Evolutionary conservation across 2,329 filamentous ascomycete genomes (phyloP).

Genomic region (Calonectria naviculata): DNA sequence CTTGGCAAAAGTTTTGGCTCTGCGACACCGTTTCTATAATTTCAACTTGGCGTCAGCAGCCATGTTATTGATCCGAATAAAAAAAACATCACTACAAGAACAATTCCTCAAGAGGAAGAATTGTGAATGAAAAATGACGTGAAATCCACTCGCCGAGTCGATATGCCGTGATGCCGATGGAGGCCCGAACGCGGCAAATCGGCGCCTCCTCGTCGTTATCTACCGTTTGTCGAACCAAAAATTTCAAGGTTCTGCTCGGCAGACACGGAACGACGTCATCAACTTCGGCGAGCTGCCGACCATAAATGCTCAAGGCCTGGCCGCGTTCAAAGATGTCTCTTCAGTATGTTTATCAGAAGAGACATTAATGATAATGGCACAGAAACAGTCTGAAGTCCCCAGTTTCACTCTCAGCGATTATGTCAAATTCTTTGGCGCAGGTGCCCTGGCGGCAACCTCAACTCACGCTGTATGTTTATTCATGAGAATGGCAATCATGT

Average conservation of each 20-base stretch:
- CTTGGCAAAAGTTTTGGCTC: background rate
- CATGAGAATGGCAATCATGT: background rate
- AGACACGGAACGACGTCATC: slow-evolving; percentile 29
- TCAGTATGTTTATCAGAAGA: background rate
- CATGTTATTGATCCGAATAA: background rate
- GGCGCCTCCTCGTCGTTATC: slow-evolving; percentile 8
- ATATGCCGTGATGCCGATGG: background rate
- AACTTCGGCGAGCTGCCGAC: background rate
- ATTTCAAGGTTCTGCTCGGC: slow-evolving; percentile 17
- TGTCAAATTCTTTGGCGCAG: slow-evolving; percentile 64
- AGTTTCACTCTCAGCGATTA: slow-evolving; percentile 57
- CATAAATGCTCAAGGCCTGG: slow-evolving; percentile 4
- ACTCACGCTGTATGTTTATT: slow-evolving; percentile 60
- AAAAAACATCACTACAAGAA: background rate
- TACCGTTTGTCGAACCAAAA: background rate
- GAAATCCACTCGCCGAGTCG: background rate
- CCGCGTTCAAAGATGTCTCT: background rate
- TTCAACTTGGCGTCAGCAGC: background rate
- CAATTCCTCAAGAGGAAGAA: background rate
- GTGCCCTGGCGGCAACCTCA: slow-evolving; percentile 62
- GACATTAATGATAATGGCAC: slow-evolving; percentile 34
- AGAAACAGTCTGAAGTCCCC: slow-evolving; percentile 47
- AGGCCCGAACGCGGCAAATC: slow-evolving; percentile 18
- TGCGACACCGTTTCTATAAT: background rate
- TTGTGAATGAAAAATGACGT: background rate